Evolutionary conservation across 2,329 filamentous ascomycete species (phyloP).

Genomic region (Botryotinia globosa): DNA sequence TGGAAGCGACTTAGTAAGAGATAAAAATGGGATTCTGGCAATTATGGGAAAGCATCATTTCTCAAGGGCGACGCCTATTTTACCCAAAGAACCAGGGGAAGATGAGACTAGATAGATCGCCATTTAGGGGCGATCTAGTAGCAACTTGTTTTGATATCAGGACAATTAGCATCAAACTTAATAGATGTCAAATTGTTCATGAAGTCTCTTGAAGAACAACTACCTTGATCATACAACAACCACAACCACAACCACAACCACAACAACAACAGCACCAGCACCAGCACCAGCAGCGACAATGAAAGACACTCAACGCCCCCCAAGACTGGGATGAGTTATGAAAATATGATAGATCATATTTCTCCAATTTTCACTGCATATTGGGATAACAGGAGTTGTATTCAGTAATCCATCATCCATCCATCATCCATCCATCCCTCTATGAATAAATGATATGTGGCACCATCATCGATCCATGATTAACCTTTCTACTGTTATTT

Average conservation of each 20-base stretch:
- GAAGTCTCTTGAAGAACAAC: background rate
- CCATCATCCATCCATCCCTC: background rate
- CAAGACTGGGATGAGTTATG: background rate
- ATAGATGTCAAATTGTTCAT: background rate
- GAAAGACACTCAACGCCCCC: background rate
- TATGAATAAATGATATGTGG: constrained; percentile 4
- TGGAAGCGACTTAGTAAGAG: constrained; percentile 12
- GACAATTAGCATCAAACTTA: background rate
- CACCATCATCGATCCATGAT: constrained; percentile 8
- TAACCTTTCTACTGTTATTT: background rate
- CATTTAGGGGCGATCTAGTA: constrained; percentile 21
- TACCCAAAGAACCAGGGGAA: constrained; percentile 16
- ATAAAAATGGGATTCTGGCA: constrained; percentile 12
- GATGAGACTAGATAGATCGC: constrained; percentile 18
- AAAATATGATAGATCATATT: constrained; percentile 11
- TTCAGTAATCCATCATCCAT: background rate
- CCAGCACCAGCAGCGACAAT: background rate
- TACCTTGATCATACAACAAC: background rate
- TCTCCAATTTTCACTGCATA: constrained; percentile 12
- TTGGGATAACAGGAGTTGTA: constrained; percentile 10
- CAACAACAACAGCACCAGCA: background rate
- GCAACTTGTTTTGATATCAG: constrained; percentile 2
- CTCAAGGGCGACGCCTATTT: constrained; percentile 13
- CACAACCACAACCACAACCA: background rate
- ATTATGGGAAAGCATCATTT: constrained; percentile 16